A percentile compares a stretch with the other conserved stretches of the same genome.
These are phyloP conservation scores for Diaporthe australafricana DNA, from an alignment of 2,329 filamentous ascomycete genomes.

Conservation along the genomic window DNA sequence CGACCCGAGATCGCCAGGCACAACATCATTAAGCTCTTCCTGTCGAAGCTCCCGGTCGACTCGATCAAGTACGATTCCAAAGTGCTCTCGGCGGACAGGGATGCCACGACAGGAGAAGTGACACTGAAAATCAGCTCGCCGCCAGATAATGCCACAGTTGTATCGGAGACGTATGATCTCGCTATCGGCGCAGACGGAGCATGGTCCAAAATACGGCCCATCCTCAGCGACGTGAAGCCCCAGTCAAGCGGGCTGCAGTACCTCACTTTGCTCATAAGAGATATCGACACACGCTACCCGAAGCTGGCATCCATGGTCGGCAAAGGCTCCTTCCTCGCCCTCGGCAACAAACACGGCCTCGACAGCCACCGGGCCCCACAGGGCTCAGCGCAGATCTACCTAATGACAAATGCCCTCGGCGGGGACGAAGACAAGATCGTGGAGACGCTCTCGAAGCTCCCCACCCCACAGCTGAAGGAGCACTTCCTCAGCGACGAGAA, in stretches of 20 bases:
- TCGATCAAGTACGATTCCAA: constrained; percentile 53
- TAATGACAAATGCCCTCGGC: constrained; percentile 42
- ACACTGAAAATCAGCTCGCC: constrained; percentile 34
- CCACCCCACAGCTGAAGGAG: constrained; percentile 36
- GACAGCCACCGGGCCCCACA: constrained; percentile 46
- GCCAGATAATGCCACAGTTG: constrained; percentile 40
- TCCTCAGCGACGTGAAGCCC: constrained; percentile 51
- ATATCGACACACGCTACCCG: constrained; percentile 50
- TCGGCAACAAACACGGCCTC: constrained; percentile 52
- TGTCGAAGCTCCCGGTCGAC: constrained; percentile 44
- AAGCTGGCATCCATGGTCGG: constrained; percentile 54
- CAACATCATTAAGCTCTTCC: constrained; percentile 49
- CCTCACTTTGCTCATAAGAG: constrained; percentile 49
- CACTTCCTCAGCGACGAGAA: constrained; percentile 40
- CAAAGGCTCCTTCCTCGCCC: constrained; percentile 49
- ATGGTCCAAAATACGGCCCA: constrained; percentile 51
- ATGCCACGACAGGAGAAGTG: constrained; percentile 12
- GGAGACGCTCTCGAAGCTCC: constrained; percentile 33
- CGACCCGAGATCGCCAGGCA: constrained; percentile 54
- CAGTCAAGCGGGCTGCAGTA: constrained; percentile 52
- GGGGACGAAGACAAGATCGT: constrained; percentile 39
- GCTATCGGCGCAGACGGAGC: constrained; percentile 55
- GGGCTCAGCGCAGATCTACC: constrained; percentile 46
- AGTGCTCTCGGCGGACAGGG: constrained; percentile 42
- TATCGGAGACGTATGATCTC: constrained; percentile 47